These are phyloP conservation scores for Abrus precatorius DNA, from an alignment of 306 rosid species.

Conservation along the genomic window DNA sequence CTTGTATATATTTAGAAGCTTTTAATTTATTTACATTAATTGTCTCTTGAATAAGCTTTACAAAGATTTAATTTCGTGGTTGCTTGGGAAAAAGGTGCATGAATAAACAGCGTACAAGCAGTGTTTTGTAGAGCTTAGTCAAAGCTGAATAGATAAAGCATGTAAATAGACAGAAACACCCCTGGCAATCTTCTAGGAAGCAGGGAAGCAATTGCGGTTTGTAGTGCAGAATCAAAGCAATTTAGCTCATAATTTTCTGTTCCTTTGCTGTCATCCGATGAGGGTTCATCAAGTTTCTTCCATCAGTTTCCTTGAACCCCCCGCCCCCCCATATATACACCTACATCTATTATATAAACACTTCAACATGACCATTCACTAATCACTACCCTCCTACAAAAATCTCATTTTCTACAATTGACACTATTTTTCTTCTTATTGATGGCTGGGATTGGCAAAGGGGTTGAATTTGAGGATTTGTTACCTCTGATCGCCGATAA, in stretches of 20 bases:
- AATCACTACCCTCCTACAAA: conserved; percentile 8
- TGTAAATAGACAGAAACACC: conserved; percentile 14
- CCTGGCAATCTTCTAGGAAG: conserved; percentile 62
- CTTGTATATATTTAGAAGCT: neutral
- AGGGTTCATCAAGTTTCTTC: conserved; percentile 19
- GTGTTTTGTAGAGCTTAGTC: conserved; percentile 22
- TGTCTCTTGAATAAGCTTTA: neutral
- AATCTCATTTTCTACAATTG: neutral
- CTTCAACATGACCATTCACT: neutral
- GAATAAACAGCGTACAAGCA: conserved; percentile 13
- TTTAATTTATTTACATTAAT: neutral
- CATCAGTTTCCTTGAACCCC: conserved; percentile 52
- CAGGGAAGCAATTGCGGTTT: conserved; percentile 59
- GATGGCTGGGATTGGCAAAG: conserved; percentile 57
- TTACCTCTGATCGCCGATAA: conserved; percentile 79
- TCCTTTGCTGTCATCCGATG: conserved; percentile 64
- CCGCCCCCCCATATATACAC: neutral
- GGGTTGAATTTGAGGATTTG: conserved; percentile 66
- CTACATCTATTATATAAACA: conserved; percentile 2
- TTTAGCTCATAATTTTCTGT: conserved; percentile 55
- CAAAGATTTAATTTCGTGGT: neutral
- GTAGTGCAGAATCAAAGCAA: conserved; percentile 56
- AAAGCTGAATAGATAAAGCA: conserved; percentile 5
- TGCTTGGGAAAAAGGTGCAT: neutral
- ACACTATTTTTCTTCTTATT: neutral